Evolutionary conservation across 495 filamentous ascomycete species (phyloP).

Genomic region (Geoglossum glabrum): DNA sequence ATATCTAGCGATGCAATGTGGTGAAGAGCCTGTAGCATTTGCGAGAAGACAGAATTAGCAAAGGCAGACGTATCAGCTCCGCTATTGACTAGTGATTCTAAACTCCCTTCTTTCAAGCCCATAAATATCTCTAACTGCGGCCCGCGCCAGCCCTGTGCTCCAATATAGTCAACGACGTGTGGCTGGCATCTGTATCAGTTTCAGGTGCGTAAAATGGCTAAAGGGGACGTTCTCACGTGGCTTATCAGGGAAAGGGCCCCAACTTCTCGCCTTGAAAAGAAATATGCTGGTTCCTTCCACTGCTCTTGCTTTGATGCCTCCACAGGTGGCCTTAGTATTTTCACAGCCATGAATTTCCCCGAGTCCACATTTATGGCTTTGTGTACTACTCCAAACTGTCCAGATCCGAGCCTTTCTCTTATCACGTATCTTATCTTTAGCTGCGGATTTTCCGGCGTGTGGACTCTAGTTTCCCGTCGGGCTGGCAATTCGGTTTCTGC

Average conservation of each 20-base stretch:
- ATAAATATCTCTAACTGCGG: constrained; percentile 11
- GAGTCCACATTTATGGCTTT: constrained; percentile 12
- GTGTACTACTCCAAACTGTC: constrained; percentile 10
- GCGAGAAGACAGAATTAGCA: neutral
- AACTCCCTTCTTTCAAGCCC: constrained; percentile 11
- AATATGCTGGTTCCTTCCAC: neutral
- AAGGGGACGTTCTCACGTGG: constrained; percentile 6
- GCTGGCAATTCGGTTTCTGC: neutral
- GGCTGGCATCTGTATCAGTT: constrained; percentile 5
- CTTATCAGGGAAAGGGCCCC: constrained; percentile 6
- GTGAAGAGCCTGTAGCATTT: constrained; percentile 10
- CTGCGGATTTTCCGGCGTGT: constrained; percentile 2
- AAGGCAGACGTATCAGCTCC: neutral
- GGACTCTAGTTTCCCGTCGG: neutral
- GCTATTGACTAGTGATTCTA: constrained; percentile 10
- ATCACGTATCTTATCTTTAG: constrained; percentile 9
- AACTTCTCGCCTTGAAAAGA: neutral
- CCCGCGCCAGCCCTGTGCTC: constrained; percentile 6
- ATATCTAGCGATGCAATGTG: constrained; percentile 8
- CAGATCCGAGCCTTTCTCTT: constrained; percentile 6
- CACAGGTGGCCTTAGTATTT: constrained; percentile 8
- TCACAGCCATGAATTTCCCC: constrained; percentile 12
- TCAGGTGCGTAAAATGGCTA: constrained; percentile 5
- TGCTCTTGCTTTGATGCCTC: constrained; percentile 7
- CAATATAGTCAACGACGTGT: constrained; percentile 1